A percentile compares a stretch with the other conserved stretches of the same genome.
phyloP scores from a whole-genome alignment of 2,329 filamentous ascomycete genomes.

The Cadophora malorum region DNA sequence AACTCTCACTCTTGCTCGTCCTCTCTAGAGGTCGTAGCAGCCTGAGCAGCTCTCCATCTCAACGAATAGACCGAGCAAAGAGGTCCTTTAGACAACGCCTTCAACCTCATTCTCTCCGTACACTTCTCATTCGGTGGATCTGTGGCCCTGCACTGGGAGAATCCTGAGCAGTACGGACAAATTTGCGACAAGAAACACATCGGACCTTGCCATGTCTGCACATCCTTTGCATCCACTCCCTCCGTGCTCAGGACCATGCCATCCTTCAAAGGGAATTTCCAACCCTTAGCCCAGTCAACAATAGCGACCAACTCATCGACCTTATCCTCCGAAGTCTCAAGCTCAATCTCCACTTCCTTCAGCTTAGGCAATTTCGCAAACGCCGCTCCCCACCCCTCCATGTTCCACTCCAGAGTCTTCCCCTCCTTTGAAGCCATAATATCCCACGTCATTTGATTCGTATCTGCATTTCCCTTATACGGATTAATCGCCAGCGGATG shows the following conservation, averaged over 20 bases:
- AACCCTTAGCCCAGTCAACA: constrained; percentile 35
- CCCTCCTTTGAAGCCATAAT: constrained; percentile 17
- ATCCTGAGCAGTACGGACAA: constrained; percentile 32
- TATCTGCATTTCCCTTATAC: constrained; percentile 16
- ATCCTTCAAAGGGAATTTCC: constrained; percentile 35
- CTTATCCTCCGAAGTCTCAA: constrained; percentile 40
- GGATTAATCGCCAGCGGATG: constrained; percentile 35
- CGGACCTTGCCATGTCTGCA: constrained; percentile 29
- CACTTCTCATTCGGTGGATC: constrained; percentile 7
- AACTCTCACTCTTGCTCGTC: not conserved
- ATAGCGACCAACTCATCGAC: constrained; percentile 35
- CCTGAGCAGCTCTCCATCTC: constrained; percentile 3
- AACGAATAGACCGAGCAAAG: constrained; percentile 11
- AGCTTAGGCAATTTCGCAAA: constrained; percentile 31
- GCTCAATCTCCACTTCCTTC: constrained; percentile 36
- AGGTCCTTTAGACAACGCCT: constrained; percentile 8
- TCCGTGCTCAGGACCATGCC: constrained; percentile 31
- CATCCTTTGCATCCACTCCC: constrained; percentile 14
- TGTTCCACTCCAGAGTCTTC: constrained; percentile 17
- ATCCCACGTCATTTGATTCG: constrained; percentile 21
- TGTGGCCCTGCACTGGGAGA: not conserved
- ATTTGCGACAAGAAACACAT: constrained; percentile 30
- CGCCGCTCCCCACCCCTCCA: constrained; percentile 31
- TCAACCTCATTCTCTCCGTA: constrained; percentile 14
- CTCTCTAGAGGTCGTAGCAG: not conserved